Evolutionary conservation across 805 yeast genomes (phyloP).

Genomic region (Monosporozyma aerobia): DNA sequence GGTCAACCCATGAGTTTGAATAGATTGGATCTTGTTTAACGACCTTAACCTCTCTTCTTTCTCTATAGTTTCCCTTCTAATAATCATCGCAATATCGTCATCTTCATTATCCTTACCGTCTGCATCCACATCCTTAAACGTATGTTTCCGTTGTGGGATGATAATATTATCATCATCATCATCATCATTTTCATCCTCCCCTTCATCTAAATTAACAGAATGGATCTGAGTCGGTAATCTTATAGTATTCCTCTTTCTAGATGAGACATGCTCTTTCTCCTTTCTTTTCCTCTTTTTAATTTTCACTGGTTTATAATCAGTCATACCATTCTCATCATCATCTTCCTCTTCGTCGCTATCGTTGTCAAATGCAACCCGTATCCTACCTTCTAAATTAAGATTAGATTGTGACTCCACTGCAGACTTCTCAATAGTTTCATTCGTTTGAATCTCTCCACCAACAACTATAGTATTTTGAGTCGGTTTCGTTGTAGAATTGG

Average conservation of each 20-base stretch:
- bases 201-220: constrained; percentile 28
- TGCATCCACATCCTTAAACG: background rate
- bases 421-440: background rate
- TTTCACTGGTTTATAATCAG: constrained; percentile 33
- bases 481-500: constrained; percentile 10
- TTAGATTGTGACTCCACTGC: background rate
- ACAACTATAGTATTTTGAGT: constrained; percentile 10
- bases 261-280: constrained; percentile 18
- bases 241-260: constrained; percentile 28
- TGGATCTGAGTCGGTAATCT: constrained; percentile 24
- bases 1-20: constrained; percentile 4
- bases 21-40: constrained; percentile 9
- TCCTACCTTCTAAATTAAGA: constrained; percentile 10
- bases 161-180: background rate
- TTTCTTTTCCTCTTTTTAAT: constrained; percentile 33
- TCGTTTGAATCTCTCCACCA: constrained; percentile 10
- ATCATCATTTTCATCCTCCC: constrained; percentile 14
- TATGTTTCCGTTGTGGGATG: background rate
- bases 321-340: constrained; percentile 18
- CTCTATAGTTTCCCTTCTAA: constrained; percentile 26
- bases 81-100: constrained; percentile 31
- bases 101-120: background rate
- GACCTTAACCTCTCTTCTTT: constrained; percentile 2
- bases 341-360: constrained; percentile 9
- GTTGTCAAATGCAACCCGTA: constrained; percentile 19